A percentile compares a stretch with the other conserved stretches of the same genome.
Conservation (phyloP, 2,329 filamentous ascomycete genomes). For the Fusarium continuum region DNA sequence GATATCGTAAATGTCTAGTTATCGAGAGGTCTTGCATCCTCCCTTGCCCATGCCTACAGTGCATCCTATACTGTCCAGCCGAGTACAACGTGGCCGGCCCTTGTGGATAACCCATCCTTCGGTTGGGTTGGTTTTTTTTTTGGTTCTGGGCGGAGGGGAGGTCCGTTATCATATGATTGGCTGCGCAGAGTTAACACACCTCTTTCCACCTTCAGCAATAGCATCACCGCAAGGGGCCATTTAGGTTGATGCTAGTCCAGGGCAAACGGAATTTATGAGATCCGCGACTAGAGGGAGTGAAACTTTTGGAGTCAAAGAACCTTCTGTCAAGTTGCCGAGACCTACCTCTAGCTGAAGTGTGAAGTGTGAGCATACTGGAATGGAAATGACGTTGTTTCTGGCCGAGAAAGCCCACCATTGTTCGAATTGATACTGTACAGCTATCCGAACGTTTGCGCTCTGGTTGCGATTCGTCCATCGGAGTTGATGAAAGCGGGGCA, state of each 20-base stretch:
- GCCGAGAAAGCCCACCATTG: background rate
- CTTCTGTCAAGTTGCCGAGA: background rate
- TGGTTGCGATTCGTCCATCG: background rate
- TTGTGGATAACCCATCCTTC: background rate
- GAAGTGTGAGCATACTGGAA: background rate
- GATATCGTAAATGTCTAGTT: too few species aligned
- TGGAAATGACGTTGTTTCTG: slow-evolving; percentile 11
- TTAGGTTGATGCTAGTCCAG: background rate
- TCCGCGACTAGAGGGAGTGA: background rate
- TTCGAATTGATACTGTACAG: background rate
- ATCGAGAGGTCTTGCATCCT: too few species aligned
- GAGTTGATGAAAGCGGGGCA: background rate
- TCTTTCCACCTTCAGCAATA: background rate
- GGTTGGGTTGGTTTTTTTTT: background rate
- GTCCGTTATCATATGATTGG: background rate
- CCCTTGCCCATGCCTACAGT: slow-evolving; percentile 3
- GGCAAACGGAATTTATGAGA: background rate
- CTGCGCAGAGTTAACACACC: too few species aligned
- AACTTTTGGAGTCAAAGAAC: background rate
- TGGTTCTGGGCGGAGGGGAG: background rate
- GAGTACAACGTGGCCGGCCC: background rate
- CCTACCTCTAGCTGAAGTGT: background rate
- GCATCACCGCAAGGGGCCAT: background rate
- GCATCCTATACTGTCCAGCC: slow-evolving; percentile 12
- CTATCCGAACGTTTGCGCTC: background rate